These are phyloP conservation scores for Epichloe sp. DNA, from an alignment of 2,329 filamentous ascomycete species.

Conservation along the genomic window DNA sequence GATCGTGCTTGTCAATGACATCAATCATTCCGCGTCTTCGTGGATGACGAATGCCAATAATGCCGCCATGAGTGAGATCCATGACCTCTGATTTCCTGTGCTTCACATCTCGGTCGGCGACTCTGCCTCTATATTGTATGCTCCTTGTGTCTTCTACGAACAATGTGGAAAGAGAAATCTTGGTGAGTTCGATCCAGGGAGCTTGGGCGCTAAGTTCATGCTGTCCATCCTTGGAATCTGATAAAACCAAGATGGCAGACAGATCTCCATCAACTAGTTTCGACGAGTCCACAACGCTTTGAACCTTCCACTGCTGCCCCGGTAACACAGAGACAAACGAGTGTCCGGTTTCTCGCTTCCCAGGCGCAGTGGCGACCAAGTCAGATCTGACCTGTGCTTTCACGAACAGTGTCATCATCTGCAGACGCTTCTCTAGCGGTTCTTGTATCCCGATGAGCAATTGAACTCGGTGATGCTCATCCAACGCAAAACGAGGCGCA, in stretches of 20 bases:
- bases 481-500: slow-evolving; percentile 41
- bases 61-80: slow-evolving; percentile 32
- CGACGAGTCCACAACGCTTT: slow-evolving; percentile 61
- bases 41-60: slow-evolving; percentile 43
- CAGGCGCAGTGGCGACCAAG: slow-evolving; percentile 10
- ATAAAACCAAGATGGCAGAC: slow-evolving; percentile 57
- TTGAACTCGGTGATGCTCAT: slow-evolving; percentile 39
- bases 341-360: slow-evolving; percentile 10
- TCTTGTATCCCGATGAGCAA: slow-evolving; percentile 60
- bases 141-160: slow-evolving; percentile 46
- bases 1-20: slow-evolving; percentile 47
- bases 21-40: slow-evolving; percentile 50
- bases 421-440: slow-evolving; percentile 50
- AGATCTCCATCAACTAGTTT: slow-evolving; percentile 54
- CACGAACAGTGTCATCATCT: slow-evolving; percentile 50
- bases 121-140: slow-evolving; percentile 41
- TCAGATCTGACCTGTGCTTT: slow-evolving; percentile 27
- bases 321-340: slow-evolving; percentile 18
- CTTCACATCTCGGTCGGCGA: slow-evolving; percentile 37
- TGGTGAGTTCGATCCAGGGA: slow-evolving; percentile 60
- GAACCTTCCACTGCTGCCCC: slow-evolving; percentile 42
- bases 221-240: slow-evolving; percentile 48
- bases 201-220: slow-evolving; percentile 60
- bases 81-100: slow-evolving; percentile 32
- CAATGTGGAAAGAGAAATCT: slow-evolving; percentile 49